phyloP scores from a whole-genome alignment of 345 rosid species.

The Pelargonium nanum region DNA sequence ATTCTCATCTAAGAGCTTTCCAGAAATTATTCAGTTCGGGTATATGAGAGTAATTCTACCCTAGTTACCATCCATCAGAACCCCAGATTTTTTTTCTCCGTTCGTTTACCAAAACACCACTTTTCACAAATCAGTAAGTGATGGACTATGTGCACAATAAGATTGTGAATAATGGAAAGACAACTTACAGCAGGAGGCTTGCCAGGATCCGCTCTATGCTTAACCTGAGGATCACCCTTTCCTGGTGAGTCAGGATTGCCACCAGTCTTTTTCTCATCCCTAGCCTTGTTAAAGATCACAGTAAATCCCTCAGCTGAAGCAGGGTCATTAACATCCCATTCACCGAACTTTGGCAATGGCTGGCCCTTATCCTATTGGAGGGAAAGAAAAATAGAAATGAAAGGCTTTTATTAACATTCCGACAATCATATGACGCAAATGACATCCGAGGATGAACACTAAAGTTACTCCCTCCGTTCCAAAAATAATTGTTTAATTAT shows the following conservation, averaged over 20 bases:
- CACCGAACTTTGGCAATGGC: slow-evolving; percentile 91
- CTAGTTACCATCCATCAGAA: too few species aligned
- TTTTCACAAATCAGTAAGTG: background rate
- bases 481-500: too few species aligned
- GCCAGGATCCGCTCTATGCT: slow-evolving; percentile 47
- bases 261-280: slow-evolving; percentile 90
- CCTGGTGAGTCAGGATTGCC: slow-evolving; percentile 61
- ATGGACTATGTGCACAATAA: background rate
- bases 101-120: background rate
- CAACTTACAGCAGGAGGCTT: slow-evolving; percentile 72
- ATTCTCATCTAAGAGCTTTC: too few species aligned
- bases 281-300: slow-evolving; percentile 83
- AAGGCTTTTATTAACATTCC: background rate
- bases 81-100: too few species aligned
- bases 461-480: too few species aligned
- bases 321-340: slow-evolving; percentile 94
- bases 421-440: background rate
- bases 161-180: slow-evolving; percentile 4
- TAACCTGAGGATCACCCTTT: slow-evolving; percentile 39
- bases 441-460: background rate
- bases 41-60: too few species aligned
- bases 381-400: slow-evolving; percentile 7
- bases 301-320: slow-evolving; percentile 94
- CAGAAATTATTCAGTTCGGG: too few species aligned
- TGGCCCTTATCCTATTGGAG: slow-evolving; percentile 58